Percentiles rank a stretch among this genome's conserved stretches.
phyloP scores from a whole-genome alignment of 2,329 filamentous ascomycete genomes.

The Xylariaceae sp. region DNA sequence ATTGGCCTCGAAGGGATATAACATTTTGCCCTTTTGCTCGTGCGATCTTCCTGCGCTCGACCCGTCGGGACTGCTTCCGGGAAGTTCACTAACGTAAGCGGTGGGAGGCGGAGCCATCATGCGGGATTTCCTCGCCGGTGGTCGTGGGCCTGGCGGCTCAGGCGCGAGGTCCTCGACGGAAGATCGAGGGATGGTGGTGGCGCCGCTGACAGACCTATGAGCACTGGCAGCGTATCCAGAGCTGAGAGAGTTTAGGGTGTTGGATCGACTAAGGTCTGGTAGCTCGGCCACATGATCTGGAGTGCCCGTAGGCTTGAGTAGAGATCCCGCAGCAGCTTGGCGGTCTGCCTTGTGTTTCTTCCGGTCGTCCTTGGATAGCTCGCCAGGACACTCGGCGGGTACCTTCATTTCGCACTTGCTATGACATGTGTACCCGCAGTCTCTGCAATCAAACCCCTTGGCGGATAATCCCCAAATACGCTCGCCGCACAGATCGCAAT shows the following conservation, averaged over 20 bases:
- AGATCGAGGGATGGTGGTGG: conserved; percentile 37
- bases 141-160: conserved; percentile 41
- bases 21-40: conserved; percentile 77
- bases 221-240: conserved; percentile 83
- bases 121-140: conserved; percentile 60
- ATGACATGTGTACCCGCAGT: conserved; percentile 97
- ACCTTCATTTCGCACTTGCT: conserved; percentile 99
- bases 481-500: conserved; percentile 94
- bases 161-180: conserved; percentile 49
- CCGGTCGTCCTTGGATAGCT: conserved; percentile 88
- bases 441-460: conserved; percentile 92
- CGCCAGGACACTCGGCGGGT: conserved; percentile 89
- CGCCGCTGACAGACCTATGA: conserved; percentile 68
- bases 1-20: conserved; percentile 79
- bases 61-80: conserved; percentile 48
- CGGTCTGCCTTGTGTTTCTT: conserved; percentile 88
- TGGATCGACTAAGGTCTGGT: conserved; percentile 68
- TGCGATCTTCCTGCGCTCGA: conserved; percentile 30
- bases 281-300: conserved; percentile 55
- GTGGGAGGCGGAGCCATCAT: conserved; percentile 84
- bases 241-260: conserved; percentile 87
- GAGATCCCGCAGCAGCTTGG: conserved; percentile 70
- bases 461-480: conserved; percentile 95
- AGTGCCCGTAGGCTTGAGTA: conserved; percentile 46
- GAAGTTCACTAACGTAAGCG: conserved; percentile 69